Evolutionary conservation across 1,139 yeast genomes (phyloP).

Genomic region (Sugiyamaella paludigena): DNA sequence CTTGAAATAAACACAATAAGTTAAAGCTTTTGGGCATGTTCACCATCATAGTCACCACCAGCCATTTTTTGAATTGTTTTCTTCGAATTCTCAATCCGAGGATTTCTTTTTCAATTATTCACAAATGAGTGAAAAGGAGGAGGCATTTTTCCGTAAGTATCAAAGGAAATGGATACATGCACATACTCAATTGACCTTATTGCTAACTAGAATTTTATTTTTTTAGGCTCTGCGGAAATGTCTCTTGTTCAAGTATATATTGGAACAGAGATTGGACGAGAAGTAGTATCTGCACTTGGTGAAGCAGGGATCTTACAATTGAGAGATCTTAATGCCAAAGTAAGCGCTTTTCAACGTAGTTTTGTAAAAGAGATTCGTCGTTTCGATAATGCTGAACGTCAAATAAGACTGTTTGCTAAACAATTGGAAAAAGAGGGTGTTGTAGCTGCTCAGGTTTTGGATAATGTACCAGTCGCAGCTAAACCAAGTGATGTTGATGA

Average conservation of each 20-base stretch:
- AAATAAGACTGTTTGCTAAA: slow-evolving; percentile 39
- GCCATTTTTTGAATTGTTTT: too few relatives aligned
- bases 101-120: background rate
- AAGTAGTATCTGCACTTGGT: slow-evolving; percentile 79
- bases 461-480: slow-evolving; percentile 39
- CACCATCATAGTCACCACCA: too few relatives aligned
- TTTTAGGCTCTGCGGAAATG: slow-evolving; percentile 88
- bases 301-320: slow-evolving; percentile 80
- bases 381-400: slow-evolving; percentile 62
- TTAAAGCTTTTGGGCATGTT: too few relatives aligned
- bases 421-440: slow-evolving; percentile 32
- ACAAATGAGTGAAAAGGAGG: slow-evolving; percentile 14
- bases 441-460: slow-evolving; percentile 27
- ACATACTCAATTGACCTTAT: background rate
- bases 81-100: too few relatives aligned
- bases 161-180: background rate
- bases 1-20: too few relatives aligned
- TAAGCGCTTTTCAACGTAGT: slow-evolving; percentile 81
- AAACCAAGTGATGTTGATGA: slow-evolving; percentile 67
- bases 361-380: slow-evolving; percentile 78
- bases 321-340: slow-evolving; percentile 76
- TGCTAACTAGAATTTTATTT: background rate
- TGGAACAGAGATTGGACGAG: slow-evolving; percentile 88
- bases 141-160: slow-evolving; percentile 21
- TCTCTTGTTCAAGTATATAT: slow-evolving; percentile 85